Conservation (phyloP, 2,329 filamentous ascomycete genomes). For the Botrytis deweyae region DNA sequence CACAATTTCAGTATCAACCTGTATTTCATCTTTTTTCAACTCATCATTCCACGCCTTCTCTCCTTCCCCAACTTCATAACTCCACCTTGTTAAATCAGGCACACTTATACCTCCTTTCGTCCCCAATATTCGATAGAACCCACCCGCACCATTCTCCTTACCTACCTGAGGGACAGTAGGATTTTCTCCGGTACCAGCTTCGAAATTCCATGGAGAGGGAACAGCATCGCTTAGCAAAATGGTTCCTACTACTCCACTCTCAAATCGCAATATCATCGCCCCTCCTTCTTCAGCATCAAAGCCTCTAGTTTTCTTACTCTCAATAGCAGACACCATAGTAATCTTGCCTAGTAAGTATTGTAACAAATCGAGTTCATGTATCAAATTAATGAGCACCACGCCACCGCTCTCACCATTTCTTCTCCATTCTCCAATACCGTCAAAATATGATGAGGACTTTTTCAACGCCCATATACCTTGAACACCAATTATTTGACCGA, state of each 20-base stretch:
- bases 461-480: conserved; percentile 54
- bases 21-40: background rate
- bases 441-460: conserved; percentile 54
- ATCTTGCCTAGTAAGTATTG: background rate
- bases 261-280: background rate
- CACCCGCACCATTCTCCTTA: background rate
- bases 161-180: background rate
- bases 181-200: background rate
- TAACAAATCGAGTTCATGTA: background rate
- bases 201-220: background rate
- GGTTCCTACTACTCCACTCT: background rate
- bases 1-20: background rate
- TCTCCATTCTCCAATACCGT: conserved; percentile 49
- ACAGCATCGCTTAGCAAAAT: background rate
- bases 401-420: conserved; percentile 45
- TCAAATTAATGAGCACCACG: conserved; percentile 55
- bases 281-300: background rate
- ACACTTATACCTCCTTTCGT: background rate
- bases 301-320: background rate
- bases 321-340: background rate
- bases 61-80: background rate
- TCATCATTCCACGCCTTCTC: background rate
- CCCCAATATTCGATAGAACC: background rate
- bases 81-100: background rate
- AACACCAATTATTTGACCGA: conserved; percentile 52